Evolutionary conservation across 768 basidiomycete genomes (phyloP).

Genomic region (Pisolithus tinctorius): DNA sequence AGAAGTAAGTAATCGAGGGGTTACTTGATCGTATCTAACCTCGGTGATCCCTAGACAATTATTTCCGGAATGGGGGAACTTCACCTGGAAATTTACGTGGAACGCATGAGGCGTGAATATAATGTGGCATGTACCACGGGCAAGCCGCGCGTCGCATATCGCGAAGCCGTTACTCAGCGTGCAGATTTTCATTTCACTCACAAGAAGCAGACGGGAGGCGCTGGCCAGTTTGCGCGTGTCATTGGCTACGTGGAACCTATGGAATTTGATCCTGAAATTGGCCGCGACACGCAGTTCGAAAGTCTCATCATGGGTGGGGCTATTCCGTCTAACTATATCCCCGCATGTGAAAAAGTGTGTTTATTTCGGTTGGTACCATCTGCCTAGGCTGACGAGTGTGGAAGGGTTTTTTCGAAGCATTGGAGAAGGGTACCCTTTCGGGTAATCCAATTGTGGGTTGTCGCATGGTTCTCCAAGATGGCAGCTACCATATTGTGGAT

Average conservation of each 20-base stretch:
- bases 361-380: background rate
- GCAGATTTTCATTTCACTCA: slow-evolving; percentile 87
- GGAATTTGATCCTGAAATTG: slow-evolving; percentile 63
- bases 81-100: slow-evolving; percentile 97
- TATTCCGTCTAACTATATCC: slow-evolving; percentile 87
- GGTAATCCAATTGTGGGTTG: slow-evolving; percentile 85
- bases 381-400: background rate
- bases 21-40: background rate
- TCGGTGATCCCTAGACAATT: slow-evolving; percentile 65
- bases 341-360: slow-evolving; percentile 86
- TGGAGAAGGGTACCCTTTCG: slow-evolving; percentile 84
- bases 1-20: slow-evolving; percentile 49
- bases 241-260: slow-evolving; percentile 89
- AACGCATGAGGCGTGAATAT: slow-evolving; percentile 98
- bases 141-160: slow-evolving; percentile 93
- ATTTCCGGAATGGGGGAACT: slow-evolving; percentile 99
- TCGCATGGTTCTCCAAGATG: slow-evolving; percentile 85
- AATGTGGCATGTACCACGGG: slow-evolving; percentile 89
- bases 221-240: slow-evolving; percentile 94
- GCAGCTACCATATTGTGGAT: slow-evolving; percentile 89
- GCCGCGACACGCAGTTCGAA: slow-evolving; percentile 80
- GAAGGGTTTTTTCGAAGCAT: slow-evolving; percentile 91
- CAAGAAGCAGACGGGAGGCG: slow-evolving; percentile 97
- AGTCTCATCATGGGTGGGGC: slow-evolving; percentile 87
- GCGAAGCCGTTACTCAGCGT: slow-evolving; percentile 84